Conservation (phyloP, 257 asterid species). For the Cynanchum wilfordii region DNA sequence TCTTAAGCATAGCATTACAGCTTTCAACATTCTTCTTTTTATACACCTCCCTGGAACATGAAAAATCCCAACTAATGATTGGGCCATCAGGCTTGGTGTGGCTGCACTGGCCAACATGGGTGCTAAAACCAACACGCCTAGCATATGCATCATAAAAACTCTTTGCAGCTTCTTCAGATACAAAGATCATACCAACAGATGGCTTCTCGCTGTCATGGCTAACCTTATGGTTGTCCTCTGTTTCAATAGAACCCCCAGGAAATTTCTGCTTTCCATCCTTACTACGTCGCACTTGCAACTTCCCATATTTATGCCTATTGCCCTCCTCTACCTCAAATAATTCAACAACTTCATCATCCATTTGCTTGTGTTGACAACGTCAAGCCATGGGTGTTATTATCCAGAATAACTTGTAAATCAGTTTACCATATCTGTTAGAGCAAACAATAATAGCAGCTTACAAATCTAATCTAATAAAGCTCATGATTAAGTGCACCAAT, state of each 20-base stretch:
- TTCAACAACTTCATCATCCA: constrained; percentile 34
- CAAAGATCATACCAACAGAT: constrained; percentile 64
- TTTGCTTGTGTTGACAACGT: neutral
- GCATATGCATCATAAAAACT: constrained; percentile 63
- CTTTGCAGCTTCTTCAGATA: constrained; percentile 70
- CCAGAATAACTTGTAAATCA: neutral
- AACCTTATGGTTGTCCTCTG: constrained; percentile 28
- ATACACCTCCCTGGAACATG: constrained; percentile 59
- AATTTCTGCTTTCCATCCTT: constrained; percentile 32
- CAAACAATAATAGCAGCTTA: neutral
- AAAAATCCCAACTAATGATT: constrained; percentile 52
- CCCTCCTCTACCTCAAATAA: constrained; percentile 37
- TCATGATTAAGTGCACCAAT: neutral
- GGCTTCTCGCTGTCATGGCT: constrained; percentile 44
- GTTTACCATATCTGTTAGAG: neutral
- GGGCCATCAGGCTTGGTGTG: constrained; percentile 65
- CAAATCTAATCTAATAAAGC: neutral
- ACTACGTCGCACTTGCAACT: constrained; percentile 23
- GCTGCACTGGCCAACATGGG: constrained; percentile 51
- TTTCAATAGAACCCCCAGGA: constrained; percentile 31
- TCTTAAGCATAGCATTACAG: constrained; percentile 61
- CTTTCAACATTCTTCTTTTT: constrained; percentile 53
- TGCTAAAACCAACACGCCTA: constrained; percentile 55
- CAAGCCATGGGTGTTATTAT: neutral
- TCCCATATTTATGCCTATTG: constrained; percentile 40